Conservation (phyloP, 495 filamentous ascomycete genomes). For the Barbatosphaeria neglecta region DNA sequence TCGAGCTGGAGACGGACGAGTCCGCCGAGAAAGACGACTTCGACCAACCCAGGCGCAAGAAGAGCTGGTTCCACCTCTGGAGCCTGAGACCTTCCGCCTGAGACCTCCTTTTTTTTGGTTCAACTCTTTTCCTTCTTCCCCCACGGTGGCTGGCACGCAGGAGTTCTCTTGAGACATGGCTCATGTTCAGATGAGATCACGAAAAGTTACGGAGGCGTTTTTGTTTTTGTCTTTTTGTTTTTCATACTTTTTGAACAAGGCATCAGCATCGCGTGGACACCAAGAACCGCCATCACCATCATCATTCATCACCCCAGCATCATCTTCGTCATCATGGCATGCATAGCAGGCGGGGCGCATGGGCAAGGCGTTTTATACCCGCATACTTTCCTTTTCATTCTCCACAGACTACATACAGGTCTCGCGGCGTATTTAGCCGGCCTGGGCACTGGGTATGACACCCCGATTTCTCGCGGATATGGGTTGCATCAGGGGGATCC, state of each 20-base stretch:
- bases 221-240: not conserved
- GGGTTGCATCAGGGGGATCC: too few relatives aligned
- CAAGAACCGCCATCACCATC: not conserved
- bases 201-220: not conserved
- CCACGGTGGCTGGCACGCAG: too few relatives aligned
- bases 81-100: not conserved
- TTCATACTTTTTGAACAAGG: not conserved
- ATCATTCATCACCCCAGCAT: not conserved
- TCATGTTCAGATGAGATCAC: not conserved
- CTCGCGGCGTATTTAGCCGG: not conserved
- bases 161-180: too few relatives aligned
- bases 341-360: not conserved
- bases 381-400: not conserved
- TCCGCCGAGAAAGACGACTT: slow-evolving; percentile 3
- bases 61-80: slow-evolving; percentile 9
- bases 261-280: not conserved
- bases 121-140: too few relatives aligned
- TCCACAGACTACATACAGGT: not conserved
- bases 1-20: slow-evolving; percentile 27
- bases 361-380: not conserved
- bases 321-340: not conserved
- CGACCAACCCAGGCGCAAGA: slow-evolving; percentile 7
- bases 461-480: too few relatives aligned
- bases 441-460: too few relatives aligned
- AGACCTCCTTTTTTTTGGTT: too few relatives aligned